Evolutionary conservation across 2,329 filamentous ascomycete genomes (phyloP).

Genomic region (Trichoderma endophyticum): DNA sequence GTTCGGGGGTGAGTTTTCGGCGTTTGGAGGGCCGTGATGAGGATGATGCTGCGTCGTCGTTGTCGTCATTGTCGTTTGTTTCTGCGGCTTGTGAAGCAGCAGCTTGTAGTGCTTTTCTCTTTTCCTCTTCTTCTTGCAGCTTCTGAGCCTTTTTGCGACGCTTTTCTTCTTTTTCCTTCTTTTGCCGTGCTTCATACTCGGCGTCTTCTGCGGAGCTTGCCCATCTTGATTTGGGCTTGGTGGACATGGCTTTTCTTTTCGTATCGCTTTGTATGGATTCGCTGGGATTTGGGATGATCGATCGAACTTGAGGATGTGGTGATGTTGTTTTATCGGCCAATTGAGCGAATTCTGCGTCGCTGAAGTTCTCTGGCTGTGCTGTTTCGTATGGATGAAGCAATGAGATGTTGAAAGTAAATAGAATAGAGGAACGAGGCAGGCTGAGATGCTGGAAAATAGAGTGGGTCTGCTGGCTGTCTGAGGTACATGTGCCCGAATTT

Average conservation of each 20-base stretch:
- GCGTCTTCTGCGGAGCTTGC: constrained; percentile 79
- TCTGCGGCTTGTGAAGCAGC: background rate
- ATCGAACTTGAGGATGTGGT: background rate
- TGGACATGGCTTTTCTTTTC: constrained; percentile 48
- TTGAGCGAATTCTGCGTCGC: background rate
- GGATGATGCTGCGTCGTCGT: constrained; percentile 17
- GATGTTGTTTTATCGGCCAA: background rate
- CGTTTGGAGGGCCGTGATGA: constrained; percentile 56
- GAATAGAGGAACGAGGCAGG: background rate
- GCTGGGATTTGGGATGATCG: background rate
- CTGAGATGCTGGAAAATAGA: background rate
- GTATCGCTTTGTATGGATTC: background rate
- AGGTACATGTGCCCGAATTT: background rate
- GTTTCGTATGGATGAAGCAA: background rate
- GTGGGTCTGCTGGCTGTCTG: background rate
- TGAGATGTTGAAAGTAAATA: background rate
- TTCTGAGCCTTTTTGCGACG: constrained; percentile 74
- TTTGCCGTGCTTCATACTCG: constrained; percentile 67
- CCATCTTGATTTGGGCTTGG: constrained; percentile 75
- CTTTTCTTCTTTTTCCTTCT: constrained; percentile 84
- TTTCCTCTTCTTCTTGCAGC: constrained; percentile 46
- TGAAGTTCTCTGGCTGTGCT: background rate
- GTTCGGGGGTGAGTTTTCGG: constrained; percentile 55
- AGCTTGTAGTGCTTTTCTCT: constrained; percentile 28
- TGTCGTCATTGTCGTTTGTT: constrained; percentile 7